These are phyloP conservation scores for Pestalotiopsis sp. DNA, from an alignment of 2,329 filamentous ascomycete genomes.

Conservation along the genomic window DNA sequence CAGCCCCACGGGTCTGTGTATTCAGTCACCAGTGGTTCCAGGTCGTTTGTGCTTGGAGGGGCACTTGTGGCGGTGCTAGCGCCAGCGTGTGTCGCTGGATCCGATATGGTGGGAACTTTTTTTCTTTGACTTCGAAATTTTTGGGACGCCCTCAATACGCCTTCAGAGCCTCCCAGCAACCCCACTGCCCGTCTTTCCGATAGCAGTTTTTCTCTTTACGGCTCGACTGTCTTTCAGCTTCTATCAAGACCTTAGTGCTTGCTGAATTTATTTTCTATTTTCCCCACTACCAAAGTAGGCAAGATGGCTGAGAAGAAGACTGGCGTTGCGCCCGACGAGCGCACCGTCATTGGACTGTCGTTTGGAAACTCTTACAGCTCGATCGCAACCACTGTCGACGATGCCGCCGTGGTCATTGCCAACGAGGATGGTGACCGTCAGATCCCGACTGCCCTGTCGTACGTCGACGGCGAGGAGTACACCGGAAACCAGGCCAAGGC, in stretches of 20 bases:
- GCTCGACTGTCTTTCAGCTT: neutral
- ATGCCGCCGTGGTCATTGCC: constrained; percentile 96
- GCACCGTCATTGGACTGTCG: constrained; percentile 86
- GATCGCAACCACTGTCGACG: constrained; percentile 89
- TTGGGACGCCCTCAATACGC: constrained; percentile 1
- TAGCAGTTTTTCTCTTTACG: neutral
- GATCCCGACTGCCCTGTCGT: constrained; percentile 92
- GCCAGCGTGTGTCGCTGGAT: neutral
- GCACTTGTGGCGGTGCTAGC: constrained; percentile 7
- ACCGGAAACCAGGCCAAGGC: constrained; percentile 93
- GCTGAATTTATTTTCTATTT: constrained; percentile 21
- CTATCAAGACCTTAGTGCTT: constrained; percentile 11
- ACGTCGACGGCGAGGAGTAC: constrained; percentile 95
- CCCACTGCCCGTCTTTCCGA: neutral
- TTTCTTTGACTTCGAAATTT: constrained; percentile 13
- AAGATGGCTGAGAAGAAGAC: constrained; percentile 50
- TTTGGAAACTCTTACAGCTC: constrained; percentile 99
- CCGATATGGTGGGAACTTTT: constrained; percentile 11
- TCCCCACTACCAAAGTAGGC: neutral
- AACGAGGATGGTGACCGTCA: constrained; percentile 99
- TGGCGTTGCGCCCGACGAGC: constrained; percentile 56
- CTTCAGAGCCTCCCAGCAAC: neutral
- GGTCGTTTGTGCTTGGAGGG: neutral
- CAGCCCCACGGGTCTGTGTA: neutral
- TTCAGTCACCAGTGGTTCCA: too few species aligned